Percentiles rank a stretch among this genome's conserved stretches.
Evolutionary conservation across 2,329 filamentous ascomycete species (phyloP).

Genomic region (Arthroderma sp.): DNA sequence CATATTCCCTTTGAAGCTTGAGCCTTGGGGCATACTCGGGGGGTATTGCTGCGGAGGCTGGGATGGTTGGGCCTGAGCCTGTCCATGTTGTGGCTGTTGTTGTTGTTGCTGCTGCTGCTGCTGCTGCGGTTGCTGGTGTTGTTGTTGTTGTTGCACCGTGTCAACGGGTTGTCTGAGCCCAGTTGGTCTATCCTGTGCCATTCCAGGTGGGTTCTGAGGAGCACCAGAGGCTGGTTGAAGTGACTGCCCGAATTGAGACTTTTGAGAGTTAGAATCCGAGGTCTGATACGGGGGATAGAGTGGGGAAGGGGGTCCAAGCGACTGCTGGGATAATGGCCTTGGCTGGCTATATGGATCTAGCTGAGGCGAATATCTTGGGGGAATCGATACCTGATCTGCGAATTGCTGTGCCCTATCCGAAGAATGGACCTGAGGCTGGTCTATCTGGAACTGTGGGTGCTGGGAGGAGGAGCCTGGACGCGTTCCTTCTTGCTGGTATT

Average conservation of each 20-base stretch:
- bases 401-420: slow-evolving; percentile 11
- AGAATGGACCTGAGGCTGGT: slow-evolving; percentile 13
- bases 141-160: background rate
- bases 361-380: slow-evolving; percentile 11
- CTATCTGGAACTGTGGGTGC: slow-evolving; percentile 12
- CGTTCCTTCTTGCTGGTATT: slow-evolving; percentile 9
- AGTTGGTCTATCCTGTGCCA: slow-evolving; percentile 9
- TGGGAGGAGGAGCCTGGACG: slow-evolving; percentile 4
- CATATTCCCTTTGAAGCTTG: slow-evolving; percentile 16
- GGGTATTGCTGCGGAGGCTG: slow-evolving; percentile 2
- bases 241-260: slow-evolving; percentile 10
- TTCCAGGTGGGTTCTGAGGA: slow-evolving; percentile 5
- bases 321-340: slow-evolving; percentile 24
- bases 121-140: background rate
- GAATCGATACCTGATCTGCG: slow-evolving; percentile 10
- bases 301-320: slow-evolving; percentile 24
- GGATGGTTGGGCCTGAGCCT: slow-evolving; percentile 5
- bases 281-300: slow-evolving; percentile 11
- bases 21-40: slow-evolving; percentile 13
- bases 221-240: slow-evolving; percentile 8
- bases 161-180: slow-evolving; percentile 10
- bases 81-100: slow-evolving; percentile 3
- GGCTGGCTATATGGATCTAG: slow-evolving; percentile 15
- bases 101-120: slow-evolving; percentile 1
- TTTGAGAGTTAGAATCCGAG: slow-evolving; percentile 14